Conservation (phyloP, 306 rosid genomes). For the Cicer yamashitae region DNA sequence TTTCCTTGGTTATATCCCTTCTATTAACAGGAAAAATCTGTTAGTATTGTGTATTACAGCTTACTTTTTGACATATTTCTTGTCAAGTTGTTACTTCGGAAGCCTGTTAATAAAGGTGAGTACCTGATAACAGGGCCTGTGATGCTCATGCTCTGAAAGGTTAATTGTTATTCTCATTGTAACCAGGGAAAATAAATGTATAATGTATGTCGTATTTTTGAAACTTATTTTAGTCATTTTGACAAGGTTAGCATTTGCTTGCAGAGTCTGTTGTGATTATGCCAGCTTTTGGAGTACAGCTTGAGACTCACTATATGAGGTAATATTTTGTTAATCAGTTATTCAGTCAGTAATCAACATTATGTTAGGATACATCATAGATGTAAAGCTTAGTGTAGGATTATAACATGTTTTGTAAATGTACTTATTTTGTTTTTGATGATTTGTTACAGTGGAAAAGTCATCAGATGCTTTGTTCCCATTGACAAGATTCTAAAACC, state of each 20-base stretch:
- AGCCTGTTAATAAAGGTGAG: constrained; percentile 75
- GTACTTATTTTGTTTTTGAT: constrained; percentile 19
- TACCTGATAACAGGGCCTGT: constrained; percentile 34
- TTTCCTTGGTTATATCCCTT: constrained; percentile 13
- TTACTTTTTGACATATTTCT: constrained; percentile 60
- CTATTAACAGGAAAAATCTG: constrained; percentile 61
- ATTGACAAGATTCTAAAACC: constrained; percentile 82
- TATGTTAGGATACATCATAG: constrained; percentile 1
- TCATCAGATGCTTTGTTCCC: constrained; percentile 71
- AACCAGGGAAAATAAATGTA: constrained; percentile 4
- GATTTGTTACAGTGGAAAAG: constrained; percentile 62
- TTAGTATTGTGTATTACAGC: constrained; percentile 61
- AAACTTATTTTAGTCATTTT: constrained; percentile 27
- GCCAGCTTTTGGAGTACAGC: constrained; percentile 95
- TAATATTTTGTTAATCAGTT: constrained; percentile 39
- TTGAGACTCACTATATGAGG: constrained; percentile 83
- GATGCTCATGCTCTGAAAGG: constrained; percentile 28
- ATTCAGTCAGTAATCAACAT: not conserved
- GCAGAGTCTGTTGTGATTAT: constrained; percentile 84
- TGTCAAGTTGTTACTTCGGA: constrained; percentile 65
- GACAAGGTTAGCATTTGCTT: constrained; percentile 27
- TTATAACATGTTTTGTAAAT: constrained; percentile 1
- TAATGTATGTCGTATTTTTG: constrained; percentile 18
- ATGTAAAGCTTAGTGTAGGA: constrained; percentile 1
- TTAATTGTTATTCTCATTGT: constrained; percentile 33